phyloP scores from a whole-genome alignment of 441 rosid species.

The Lepidium campestre region DNA sequence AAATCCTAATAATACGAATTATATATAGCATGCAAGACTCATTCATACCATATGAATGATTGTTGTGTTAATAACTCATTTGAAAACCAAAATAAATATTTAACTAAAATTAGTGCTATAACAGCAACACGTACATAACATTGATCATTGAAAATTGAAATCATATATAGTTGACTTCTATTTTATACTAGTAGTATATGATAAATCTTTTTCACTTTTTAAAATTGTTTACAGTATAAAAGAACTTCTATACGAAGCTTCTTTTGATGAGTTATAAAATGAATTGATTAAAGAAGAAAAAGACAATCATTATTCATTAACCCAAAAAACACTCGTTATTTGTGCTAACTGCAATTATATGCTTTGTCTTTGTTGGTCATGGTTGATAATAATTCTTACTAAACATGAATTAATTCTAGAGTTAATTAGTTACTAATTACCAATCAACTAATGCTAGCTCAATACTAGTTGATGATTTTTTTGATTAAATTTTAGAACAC shows the following conservation, averaged over 20 bases:
- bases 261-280: not conserved
- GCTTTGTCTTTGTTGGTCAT: not conserved
- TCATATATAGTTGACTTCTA: conserved; percentile 15
- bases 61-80: not conserved
- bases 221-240: conserved; percentile 5
- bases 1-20: no score
- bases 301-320: not conserved
- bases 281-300: not conserved
- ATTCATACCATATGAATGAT: conserved; percentile 7
- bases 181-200: not conserved
- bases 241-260: conserved; percentile 12
- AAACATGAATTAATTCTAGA: no score
- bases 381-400: not conserved
- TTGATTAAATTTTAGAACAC: no score
- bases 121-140: not conserved
- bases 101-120: not conserved
- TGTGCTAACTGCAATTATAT: not conserved
- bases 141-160: not conserved
- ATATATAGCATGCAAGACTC: no score
- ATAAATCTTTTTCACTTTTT: not conserved
- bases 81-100: not conserved
- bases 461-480: no score
- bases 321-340: not conserved
- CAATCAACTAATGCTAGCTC: no score
- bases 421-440: no score